A percentile compares a stretch with the other conserved stretches of the same genome.
Conservation (phyloP, 2,329 filamentous ascomycete species). For the Paecilomyces sp. region DNA sequence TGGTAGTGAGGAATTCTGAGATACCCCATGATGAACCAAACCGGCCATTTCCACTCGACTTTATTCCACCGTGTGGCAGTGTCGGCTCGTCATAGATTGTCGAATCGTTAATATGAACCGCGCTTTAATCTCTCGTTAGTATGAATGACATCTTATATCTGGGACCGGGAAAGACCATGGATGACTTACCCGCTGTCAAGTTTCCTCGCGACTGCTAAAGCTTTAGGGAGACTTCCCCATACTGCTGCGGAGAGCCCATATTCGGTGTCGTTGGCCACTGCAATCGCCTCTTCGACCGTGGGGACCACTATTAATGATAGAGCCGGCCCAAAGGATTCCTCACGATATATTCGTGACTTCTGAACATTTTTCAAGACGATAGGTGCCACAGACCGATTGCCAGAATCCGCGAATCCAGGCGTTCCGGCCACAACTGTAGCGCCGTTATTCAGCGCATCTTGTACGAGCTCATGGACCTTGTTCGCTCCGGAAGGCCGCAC, state of each 20-base stretch:
- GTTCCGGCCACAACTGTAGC: conserved; percentile 19
- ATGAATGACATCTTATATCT: conserved; percentile 19
- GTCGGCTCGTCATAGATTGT: conserved; percentile 56
- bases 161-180: conserved; percentile 5
- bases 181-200: conserved; percentile 53
- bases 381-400: conserved; percentile 34
- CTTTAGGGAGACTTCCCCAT: conserved; percentile 20
- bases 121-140: conserved; percentile 11
- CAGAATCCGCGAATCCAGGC: neutral
- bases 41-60: conserved; percentile 53
- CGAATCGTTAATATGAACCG: conserved; percentile 59
- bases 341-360: conserved; percentile 63
- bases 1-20: conserved; percentile 55
- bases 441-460: neutral
- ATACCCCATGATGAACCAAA: conserved; percentile 49
- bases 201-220: conserved; percentile 49
- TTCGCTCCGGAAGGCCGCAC: neutral
- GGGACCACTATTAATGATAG: conserved; percentile 54
- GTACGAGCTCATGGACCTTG: neutral
- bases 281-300: conserved; percentile 32
- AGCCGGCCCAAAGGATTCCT: conserved; percentile 65
- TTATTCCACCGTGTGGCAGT: conserved; percentile 57
- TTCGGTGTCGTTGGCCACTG: conserved; percentile 33
- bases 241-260: conserved; percentile 32
- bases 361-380: conserved; percentile 58